Evolutionary conservation across 352 stramenopile species (phyloP), one percentile per base, ranked within the genome.

Genomic region (Globisporangium carolinianum): DNA sequence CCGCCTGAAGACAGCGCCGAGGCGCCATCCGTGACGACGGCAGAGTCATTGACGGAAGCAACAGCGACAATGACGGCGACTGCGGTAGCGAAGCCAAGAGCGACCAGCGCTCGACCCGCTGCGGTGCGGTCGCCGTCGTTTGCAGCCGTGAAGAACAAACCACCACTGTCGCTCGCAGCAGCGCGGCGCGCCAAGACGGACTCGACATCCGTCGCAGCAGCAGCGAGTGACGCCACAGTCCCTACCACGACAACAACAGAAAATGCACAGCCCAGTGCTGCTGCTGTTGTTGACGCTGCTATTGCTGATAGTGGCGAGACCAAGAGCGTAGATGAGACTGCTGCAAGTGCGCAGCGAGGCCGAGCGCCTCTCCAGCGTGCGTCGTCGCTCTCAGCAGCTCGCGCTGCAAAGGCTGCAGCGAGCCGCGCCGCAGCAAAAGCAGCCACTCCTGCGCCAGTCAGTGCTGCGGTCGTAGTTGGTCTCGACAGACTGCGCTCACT

Each of bases 401-500:
- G 66, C 53, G 60, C 66, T 46, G 57, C 66, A 5, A 71, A 70
- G 47, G 37, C 51, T 37, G 61, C 51, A 2, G 67, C 55, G 2
- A 47, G 39, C n/a, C 39, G 18, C 15, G 58, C 3, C 32, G 46
- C 36, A 5, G 36, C 51, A 9, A 14, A 17, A 5, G 18, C 46
- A 7, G 8, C n/a, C 17, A 17, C 18, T 32, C 14, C 57, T 4
- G 2, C 14, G 12, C 3, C 17, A 11, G 6, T 12, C 15, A 51
- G 32, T 17, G 45, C 62, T 36, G 52, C 56, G 32, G 63, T 60
- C 0, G 50, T 56, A 5, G 42, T 57, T 0, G 66, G 65, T 6
- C 51, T 90, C 12, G 49, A 56, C 7, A 74, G 78, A 24, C 62
- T 94, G 1, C 79, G 76, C 3, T 64, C 62, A 1, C 43, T 92